A percentile compares a stretch with the other conserved stretches of the same genome.
Conservation (phyloP, 2,329 filamentous ascomycete genomes). For the Pyrenophora teres region DNA sequence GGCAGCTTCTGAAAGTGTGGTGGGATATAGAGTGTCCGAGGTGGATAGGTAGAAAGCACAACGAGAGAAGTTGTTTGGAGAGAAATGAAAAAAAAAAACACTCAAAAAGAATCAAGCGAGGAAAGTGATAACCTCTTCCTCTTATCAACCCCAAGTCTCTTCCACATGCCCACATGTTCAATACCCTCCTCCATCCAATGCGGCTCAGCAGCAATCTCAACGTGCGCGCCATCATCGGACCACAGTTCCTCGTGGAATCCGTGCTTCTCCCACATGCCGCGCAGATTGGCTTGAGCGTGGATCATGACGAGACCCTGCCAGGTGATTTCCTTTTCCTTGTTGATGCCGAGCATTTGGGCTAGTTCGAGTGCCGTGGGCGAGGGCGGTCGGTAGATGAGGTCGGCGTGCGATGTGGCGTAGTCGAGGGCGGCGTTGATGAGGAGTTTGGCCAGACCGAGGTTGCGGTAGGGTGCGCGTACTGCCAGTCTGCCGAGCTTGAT, state of each 20-base stretch:
- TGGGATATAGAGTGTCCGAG: too few relatives aligned
- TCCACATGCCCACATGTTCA: slow-evolving; percentile 84
- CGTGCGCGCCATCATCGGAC: slow-evolving; percentile 54
- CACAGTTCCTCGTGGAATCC: slow-evolving; percentile 78
- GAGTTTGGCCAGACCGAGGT: slow-evolving; percentile 65
- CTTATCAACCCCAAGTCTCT: slow-evolving; percentile 39
- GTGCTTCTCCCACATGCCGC: slow-evolving; percentile 68
- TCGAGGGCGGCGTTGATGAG: slow-evolving; percentile 69
- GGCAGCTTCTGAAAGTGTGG: too few relatives aligned
- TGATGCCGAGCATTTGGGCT: slow-evolving; percentile 51
- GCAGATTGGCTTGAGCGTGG: slow-evolving; percentile 74
- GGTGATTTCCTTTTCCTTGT: slow-evolving; percentile 47
- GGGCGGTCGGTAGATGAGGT: slow-evolving; percentile 48
- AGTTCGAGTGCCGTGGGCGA: slow-evolving; percentile 50
- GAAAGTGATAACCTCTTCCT: slow-evolving; percentile 19
- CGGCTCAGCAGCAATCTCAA: slow-evolving; percentile 38
- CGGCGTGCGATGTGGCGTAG: slow-evolving; percentile 69
- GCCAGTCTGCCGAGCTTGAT: slow-evolving; percentile 82
- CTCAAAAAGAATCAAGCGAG: slow-evolving; percentile 5
- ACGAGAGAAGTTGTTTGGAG: too few relatives aligned
- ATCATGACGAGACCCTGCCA: slow-evolving; percentile 79
- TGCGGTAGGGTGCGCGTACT: slow-evolving; percentile 68
- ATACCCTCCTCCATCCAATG: slow-evolving; percentile 84
- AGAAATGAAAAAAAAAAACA: too few relatives aligned
- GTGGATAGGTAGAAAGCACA: too few relatives aligned